Base-by-base conservation (phyloP, 345 rosid species). In the Tarenaya hassleriana region DNA sequence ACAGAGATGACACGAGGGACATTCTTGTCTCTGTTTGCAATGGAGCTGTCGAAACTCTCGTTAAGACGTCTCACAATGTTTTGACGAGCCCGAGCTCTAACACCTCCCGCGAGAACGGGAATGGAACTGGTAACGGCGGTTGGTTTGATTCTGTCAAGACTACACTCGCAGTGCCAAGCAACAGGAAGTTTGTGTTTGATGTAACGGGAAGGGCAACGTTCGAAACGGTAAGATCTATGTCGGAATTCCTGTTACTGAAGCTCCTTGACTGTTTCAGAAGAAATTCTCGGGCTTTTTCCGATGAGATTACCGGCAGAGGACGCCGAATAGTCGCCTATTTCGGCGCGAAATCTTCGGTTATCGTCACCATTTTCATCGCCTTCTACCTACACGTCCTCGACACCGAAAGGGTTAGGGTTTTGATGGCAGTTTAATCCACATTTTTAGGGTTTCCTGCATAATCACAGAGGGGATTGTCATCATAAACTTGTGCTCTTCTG, bases 141-240 rank as follows among this genome's bases (percentile, higher is more conserved):
- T 82, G 87, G 88, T 64, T 67, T 7, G 68, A 61, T 7, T 55
- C 61, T 61, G 75, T 87, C 48, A 70, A 84, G 1, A 69, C 84
- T 7, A 77, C 88, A 21, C 61, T 78, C 69, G 72, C 94, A 1
- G 79, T 75, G 55, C 99, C 99, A 0, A 70, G 79, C 51, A 94
- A 94, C 59, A 68, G 78, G 56, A 77, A 44, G 72, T 80, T 88
- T 74, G 77, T 83, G 80, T 77, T 88, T 29, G 96, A 94, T 64
- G 82, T 88, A 64, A 88, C 97, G 1, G 94, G 99, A 54, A 78
- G 92, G 73, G 97, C 86, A 50, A 86, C 99, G 2, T 59, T 86
- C 31, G 88, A 77, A 50, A 81, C 89, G 0, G 32, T 81, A 17
- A 84, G 84, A 52, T 86, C 95, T 17, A 38, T 86, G 17, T 56